A percentile compares a stretch with the other conserved stretches of the same genome.
phyloP scores from a whole-genome alignment of 2,329 filamentous ascomycete genomes.

The Helicocarpus griseus region DNA sequence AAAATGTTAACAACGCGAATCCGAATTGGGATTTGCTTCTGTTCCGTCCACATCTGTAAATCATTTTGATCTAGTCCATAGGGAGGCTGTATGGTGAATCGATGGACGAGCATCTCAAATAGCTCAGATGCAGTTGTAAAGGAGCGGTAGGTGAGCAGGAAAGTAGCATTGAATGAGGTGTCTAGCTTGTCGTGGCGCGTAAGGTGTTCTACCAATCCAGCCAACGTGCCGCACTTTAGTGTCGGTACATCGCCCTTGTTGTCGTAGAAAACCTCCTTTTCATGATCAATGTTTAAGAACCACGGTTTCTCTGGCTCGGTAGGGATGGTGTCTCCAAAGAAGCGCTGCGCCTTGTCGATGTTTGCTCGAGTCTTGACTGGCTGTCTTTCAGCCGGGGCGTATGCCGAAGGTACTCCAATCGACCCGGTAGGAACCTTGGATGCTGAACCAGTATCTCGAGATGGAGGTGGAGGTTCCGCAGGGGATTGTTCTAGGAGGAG shows the following conservation, averaged over 20 bases:
- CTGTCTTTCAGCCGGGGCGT: constrained; percentile 26
- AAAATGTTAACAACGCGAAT: constrained; percentile 96
- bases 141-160: constrained; percentile 90
- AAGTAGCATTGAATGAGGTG: constrained; percentile 93
- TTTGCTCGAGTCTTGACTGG: constrained; percentile 32
- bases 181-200: constrained; percentile 94
- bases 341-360: constrained; percentile 38
- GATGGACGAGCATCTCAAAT: constrained; percentile 82
- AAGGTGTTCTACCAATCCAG: constrained; percentile 85
- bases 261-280: constrained; percentile 84
- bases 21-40: constrained; percentile 90
- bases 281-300: constrained; percentile 77
- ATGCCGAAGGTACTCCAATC: constrained; percentile 38
- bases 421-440: constrained; percentile 17
- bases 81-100: constrained; percentile 87
- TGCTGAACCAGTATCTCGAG: neutral
- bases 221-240: constrained; percentile 79
- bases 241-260: constrained; percentile 63
- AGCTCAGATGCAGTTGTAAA: constrained; percentile 86
- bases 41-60: constrained; percentile 79
- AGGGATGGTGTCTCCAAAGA: constrained; percentile 27
- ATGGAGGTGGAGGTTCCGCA: constrained; percentile 35
- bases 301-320: constrained; percentile 49
- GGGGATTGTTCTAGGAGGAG: constrained; percentile 74
- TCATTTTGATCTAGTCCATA: constrained; percentile 66